Evolutionary conservation across 495 filamentous ascomycete genomes (phyloP).

Genomic region (Neurospora sublineolata): DNA sequence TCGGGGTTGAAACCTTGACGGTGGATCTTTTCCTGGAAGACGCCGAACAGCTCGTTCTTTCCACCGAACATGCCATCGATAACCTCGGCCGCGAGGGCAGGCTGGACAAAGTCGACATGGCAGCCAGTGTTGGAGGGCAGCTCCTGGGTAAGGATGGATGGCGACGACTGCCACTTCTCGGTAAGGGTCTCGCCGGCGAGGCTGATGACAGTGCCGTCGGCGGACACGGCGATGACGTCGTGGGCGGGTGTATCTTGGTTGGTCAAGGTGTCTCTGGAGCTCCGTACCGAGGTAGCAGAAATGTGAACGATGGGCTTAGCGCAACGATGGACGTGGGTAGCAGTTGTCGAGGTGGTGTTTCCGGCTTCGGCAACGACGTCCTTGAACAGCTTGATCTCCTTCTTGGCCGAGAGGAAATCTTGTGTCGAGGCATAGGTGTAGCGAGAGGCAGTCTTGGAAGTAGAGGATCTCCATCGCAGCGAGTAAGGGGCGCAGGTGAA

Average conservation of each 20-base stretch:
- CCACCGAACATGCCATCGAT: slow-evolving; percentile 34
- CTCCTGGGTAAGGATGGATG: slow-evolving; percentile 26
- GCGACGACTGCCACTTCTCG: slow-evolving; percentile 27
- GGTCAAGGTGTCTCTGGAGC: slow-evolving; percentile 2
- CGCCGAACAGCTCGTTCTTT: slow-evolving; percentile 23
- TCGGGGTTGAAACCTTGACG: slow-evolving; percentile 34
- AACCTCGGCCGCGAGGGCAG: slow-evolving; percentile 27
- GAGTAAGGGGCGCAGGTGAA: slow-evolving; percentile 73
- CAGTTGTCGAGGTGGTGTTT: slow-evolving; percentile 32
- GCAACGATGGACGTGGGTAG: slow-evolving; percentile 8
- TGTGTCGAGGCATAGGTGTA: slow-evolving; percentile 56
- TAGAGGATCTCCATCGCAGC: slow-evolving; percentile 47
- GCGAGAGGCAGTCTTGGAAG: slow-evolving; percentile 44
- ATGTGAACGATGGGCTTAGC: slow-evolving; percentile 19
- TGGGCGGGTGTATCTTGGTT: slow-evolving; percentile 6
- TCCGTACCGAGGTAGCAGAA: slow-evolving; percentile 14
- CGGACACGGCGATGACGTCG: slow-evolving; percentile 27
- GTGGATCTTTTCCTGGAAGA: slow-evolving; percentile 27
- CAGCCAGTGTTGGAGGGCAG: slow-evolving; percentile 18
- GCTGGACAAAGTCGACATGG: slow-evolving; percentile 29
- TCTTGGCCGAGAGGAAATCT: slow-evolving; percentile 17
- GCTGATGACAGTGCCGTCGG: slow-evolving; percentile 27
- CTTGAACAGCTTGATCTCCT: slow-evolving; percentile 41
- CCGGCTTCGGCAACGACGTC: slow-evolving; percentile 53
- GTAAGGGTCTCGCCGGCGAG: slow-evolving; percentile 31